A percentile compares a stretch with the other conserved stretches of the same genome.
Conservation (phyloP, 2,329 filamentous ascomycete genomes). For the Colletotrichum orbiculare region DNA sequence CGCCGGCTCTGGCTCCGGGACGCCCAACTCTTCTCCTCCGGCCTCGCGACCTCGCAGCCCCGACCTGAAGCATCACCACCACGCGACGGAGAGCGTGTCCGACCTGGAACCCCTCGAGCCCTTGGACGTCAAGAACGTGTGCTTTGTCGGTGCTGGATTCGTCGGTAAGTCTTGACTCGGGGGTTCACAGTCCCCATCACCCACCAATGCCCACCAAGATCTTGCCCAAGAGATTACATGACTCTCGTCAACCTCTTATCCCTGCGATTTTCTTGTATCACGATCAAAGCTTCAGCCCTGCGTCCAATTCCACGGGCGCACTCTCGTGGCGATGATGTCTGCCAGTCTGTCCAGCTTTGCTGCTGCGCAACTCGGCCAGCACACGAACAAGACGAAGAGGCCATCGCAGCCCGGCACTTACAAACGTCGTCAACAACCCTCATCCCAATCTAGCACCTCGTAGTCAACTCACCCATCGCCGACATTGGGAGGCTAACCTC, state of each 20-base stretch:
- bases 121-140: conserved; percentile 62
- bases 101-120: conserved; percentile 33
- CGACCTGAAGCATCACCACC: conserved; percentile 23
- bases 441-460: no score
- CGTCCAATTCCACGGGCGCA: background rate
- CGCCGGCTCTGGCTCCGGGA: conserved; percentile 34
- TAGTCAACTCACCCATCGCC: no score
- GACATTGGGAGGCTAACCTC: no score
- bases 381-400: no score
- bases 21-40: conserved; percentile 37
- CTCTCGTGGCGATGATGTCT: no score
- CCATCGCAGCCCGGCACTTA: background rate
- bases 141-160: conserved; percentile 81
- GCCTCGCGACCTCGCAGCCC: conserved; percentile 36
- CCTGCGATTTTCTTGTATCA: background rate
- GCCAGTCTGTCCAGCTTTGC: no score
- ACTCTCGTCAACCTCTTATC: conserved; percentile 13
- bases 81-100: background rate
- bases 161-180: conserved; percentile 68
- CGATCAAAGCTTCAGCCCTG: background rate
- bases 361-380: no score
- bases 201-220: background rate
- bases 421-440: background rate
- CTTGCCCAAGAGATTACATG: background rate
- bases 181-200: background rate